Evolutionary conservation across 2,329 filamentous ascomycete genomes (phyloP), one percentile per base, ranked within the genome.

Genomic region (Diatrype stigma): DNA sequence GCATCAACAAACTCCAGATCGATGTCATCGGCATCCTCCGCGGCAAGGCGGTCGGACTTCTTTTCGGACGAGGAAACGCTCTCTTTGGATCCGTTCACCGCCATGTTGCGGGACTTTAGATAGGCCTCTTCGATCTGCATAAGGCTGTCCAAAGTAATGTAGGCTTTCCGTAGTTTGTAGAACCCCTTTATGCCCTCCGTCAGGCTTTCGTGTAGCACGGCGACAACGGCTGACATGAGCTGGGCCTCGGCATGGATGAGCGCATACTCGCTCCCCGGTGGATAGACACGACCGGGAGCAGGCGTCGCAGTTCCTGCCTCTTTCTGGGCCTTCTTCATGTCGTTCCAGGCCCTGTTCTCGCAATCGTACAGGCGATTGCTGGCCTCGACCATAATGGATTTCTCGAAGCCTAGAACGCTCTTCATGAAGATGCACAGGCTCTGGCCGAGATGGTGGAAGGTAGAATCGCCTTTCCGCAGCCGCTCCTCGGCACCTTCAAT

Each of bases 111-210:
- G 34, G 66, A 66, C 45, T 69, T 63, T n/a, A 77, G 49, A 55
- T 73, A 75, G 54, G 79, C 82, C 22, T 79, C 79, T 70, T 96
- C 92, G 32, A 86, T 81, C 53, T 87, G 80, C 64, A 92, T 78
- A 50, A 99, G 89, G 10, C 78, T 79, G 62, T 96, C 88, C 3
- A 99, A 75, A 0, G 90, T 87, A 37, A 90, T 74, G 63, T 89
- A 97, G 0, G 93, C 93, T 67, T 95, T 96, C 55, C 93, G 80
- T 60, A 97, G 71, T 70, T 94, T 96, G 66, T 96, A 95, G 64
- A 97, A 97, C 6, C 90, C 90, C 70, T 87, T 90, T 67, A 97
- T 82, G 16, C 85, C 90, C 67, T 97, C 94, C 0, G 92, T 93
- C 61, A 97, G 72, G 65, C 89, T 96, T 73, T 97, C 94, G 58